A percentile compares a stretch with the other conserved stretches of the same genome.
Evolutionary conservation across 257 asterid genomes (phyloP).

Genomic region (Knoxia roxburghii): DNA sequence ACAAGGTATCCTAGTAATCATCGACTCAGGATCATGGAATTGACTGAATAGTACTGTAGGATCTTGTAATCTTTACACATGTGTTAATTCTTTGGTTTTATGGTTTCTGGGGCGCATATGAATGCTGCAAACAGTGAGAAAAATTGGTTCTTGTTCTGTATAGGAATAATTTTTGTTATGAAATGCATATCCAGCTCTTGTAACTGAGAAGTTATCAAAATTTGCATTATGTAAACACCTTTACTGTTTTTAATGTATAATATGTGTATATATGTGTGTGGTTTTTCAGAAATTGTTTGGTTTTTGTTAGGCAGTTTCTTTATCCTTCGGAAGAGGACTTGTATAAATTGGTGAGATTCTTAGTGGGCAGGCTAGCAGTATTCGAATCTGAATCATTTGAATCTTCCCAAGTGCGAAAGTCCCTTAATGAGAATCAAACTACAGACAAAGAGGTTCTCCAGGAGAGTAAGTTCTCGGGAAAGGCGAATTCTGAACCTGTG

Average conservation of each 20-base stretch:
- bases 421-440: constrained; percentile 15
- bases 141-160: neutral
- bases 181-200: neutral
- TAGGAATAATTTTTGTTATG: neutral
- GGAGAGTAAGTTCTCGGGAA: neutral
- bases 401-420: constrained; percentile 24
- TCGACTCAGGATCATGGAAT: neutral
- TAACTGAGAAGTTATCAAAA: neutral
- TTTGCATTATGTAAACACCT: neutral
- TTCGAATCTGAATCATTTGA: constrained; percentile 37
- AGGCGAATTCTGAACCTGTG: no score
- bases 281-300: constrained; percentile 9
- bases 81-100: neutral
- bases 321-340: constrained; percentile 70
- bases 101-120: neutral
- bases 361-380: constrained; percentile 42
- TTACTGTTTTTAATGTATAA: neutral
- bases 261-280: neutral
- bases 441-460: constrained; percentile 15
- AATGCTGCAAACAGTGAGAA: neutral
- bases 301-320: constrained; percentile 65
- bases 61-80: neutral
- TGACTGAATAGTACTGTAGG: neutral
- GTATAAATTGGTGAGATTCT: constrained; percentile 52
- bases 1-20: constrained; percentile 33